Conservation (phyloP, 352 stramenopile species). For the Stramenopiles sp. region DNA sequence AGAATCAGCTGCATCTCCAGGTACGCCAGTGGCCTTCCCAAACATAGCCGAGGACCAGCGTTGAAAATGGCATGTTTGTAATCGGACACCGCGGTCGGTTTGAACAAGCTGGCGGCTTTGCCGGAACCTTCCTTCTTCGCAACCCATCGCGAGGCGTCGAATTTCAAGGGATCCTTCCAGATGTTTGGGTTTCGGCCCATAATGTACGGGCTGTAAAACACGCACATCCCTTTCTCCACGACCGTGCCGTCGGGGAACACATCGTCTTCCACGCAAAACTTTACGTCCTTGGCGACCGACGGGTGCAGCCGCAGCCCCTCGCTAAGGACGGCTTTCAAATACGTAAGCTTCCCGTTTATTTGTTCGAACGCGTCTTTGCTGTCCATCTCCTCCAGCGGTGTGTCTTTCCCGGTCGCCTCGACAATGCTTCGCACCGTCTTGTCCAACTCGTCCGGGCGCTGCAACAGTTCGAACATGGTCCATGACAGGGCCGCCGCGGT, state of each 20-base stretch:
- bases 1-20: conserved; percentile 49
- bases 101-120: no score
- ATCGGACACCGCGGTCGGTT: no score
- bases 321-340: conserved; percentile 36
- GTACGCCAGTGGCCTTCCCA: conserved; percentile 44
- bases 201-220: conserved; percentile 32
- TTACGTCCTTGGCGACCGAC: conserved; percentile 34
- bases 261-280: conserved; percentile 30
- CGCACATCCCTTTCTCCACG: conserved; percentile 25
- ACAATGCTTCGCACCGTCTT: no score
- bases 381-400: no score
- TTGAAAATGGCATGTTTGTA: conserved; percentile 52
- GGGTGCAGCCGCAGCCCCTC: conserved; percentile 47
- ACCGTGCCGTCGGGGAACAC: conserved; percentile 41
- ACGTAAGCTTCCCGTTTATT: no score
- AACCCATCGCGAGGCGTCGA: conserved; percentile 27
- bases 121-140: conserved; percentile 14
- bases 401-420: no score
- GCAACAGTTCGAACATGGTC: conserved; percentile 37
- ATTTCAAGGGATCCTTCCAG: no score
- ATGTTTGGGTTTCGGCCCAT: conserved; percentile 36
- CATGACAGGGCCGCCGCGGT: conserved; percentile 44
- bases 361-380: no score
- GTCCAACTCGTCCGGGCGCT: conserved; percentile 32
- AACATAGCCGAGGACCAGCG: conserved; percentile 38